Evolutionary conservation across 2,329 filamentous ascomycete genomes (phyloP).

Genomic region (Penicillium sp.): DNA sequence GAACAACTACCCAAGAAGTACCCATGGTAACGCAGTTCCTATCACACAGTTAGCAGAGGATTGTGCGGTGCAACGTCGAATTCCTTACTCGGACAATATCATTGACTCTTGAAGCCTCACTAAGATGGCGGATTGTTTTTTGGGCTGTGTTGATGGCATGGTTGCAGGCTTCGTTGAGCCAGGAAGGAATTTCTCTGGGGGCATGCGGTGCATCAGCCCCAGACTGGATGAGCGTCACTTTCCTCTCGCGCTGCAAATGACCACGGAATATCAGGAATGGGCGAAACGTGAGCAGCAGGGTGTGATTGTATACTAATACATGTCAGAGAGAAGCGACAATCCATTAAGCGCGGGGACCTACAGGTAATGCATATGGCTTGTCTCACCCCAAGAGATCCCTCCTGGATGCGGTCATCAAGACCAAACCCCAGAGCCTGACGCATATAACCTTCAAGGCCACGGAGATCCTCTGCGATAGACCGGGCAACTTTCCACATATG

Average conservation of each 20-base stretch:
- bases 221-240: conserved; percentile 12
- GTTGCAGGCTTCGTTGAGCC: conserved; percentile 47
- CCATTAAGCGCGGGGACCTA: conserved; percentile 21
- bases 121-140: conserved; percentile 42
- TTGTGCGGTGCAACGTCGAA: not conserved
- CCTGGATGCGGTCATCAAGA: conserved; percentile 37
- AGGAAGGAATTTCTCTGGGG: conserved; percentile 31
- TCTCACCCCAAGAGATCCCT: conserved; percentile 40
- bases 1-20: conserved; percentile 45
- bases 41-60: not conserved
- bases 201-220: conserved; percentile 12
- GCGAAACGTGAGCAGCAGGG: conserved; percentile 43
- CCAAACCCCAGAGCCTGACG: conserved; percentile 32
- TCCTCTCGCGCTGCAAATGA: conserved; percentile 38
- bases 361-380: conserved; percentile 43
- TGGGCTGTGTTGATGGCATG: conserved; percentile 43
- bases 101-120: conserved; percentile 41
- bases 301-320: conserved; percentile 44
- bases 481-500: conserved; percentile 38
- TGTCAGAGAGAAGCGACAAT: not conserved
- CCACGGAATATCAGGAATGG: conserved; percentile 47
- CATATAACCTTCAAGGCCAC: conserved; percentile 27
- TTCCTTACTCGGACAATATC: conserved; percentile 38
- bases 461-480: conserved; percentile 33
- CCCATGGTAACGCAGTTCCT: conserved; percentile 47